Evolutionary conservation across 2,329 filamentous ascomycete species (phyloP).

Genomic region (Coniochaeta sp.): DNA sequence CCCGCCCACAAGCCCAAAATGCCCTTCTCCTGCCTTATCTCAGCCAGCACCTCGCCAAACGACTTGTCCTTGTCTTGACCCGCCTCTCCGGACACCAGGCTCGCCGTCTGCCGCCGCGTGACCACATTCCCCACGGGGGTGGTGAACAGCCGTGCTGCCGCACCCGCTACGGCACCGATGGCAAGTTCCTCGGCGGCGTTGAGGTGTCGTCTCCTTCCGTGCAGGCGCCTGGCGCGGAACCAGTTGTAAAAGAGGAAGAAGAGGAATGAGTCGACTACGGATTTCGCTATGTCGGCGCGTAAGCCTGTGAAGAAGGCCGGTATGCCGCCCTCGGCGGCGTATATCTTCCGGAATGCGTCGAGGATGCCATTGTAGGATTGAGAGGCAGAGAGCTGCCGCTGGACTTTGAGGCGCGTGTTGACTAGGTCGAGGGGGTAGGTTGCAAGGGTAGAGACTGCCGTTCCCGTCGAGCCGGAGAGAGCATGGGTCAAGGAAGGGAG

Average conservation of each 20-base stretch:
- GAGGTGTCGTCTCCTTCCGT: slow-evolving; percentile 33
- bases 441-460: slow-evolving; percentile 68
- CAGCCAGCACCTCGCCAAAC: slow-evolving; percentile 50
- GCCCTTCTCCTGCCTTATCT: slow-evolving; percentile 63
- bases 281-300: slow-evolving; percentile 57
- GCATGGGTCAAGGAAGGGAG: slow-evolving; percentile 77
- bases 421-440: slow-evolving; percentile 79
- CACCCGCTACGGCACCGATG: slow-evolving; percentile 67
- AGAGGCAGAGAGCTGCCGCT: slow-evolving; percentile 47
- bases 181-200: slow-evolving; percentile 64
- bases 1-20: slow-evolving; percentile 70
- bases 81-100: slow-evolving; percentile 16
- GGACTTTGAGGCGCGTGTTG: slow-evolving; percentile 74
- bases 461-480: slow-evolving; percentile 68
- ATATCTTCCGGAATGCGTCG: slow-evolving; percentile 66
- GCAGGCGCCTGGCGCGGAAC: slow-evolving; percentile 24
- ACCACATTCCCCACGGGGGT: slow-evolving; percentile 79
- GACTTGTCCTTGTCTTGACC: slow-evolving; percentile 23
- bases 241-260: slow-evolving; percentile 76
- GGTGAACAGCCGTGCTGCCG: slow-evolving; percentile 66
- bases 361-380: slow-evolving; percentile 50
- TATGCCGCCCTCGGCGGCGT: slow-evolving; percentile 60
- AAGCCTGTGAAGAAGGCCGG: slow-evolving; percentile 63
- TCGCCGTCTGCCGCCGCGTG: slow-evolving; percentile 69
- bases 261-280: slow-evolving; percentile 68